Percentiles rank a stretch among this genome's conserved stretches.
These are phyloP conservation scores for Nepenthes gracilis DNA, from an alignment of 148 eudicot genomes.

Conservation along the genomic window DNA sequence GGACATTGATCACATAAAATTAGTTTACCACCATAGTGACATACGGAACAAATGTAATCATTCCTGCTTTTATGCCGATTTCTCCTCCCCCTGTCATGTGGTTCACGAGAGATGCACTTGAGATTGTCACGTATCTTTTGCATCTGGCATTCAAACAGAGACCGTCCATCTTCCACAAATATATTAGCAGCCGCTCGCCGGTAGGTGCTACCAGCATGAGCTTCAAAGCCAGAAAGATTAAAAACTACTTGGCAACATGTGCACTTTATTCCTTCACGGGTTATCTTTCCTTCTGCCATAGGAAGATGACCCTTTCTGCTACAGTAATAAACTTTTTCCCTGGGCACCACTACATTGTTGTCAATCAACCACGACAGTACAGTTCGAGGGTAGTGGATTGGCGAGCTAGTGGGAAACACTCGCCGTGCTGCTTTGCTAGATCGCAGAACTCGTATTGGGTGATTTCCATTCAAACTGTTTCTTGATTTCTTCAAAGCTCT, in stretches of 20 bases:
- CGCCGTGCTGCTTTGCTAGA: slow-evolving; percentile 55
- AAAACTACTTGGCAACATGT: slow-evolving; percentile 48
- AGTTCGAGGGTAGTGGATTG: slow-evolving; percentile 38
- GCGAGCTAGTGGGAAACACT: slow-evolving; percentile 17
- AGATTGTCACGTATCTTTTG: slow-evolving; percentile 25
- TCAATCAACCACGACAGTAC: slow-evolving; percentile 78
- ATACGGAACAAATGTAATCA: slow-evolving; percentile 76
- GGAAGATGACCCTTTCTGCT: slow-evolving; percentile 12
- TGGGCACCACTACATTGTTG: slow-evolving; percentile 41
- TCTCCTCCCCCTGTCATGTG: slow-evolving; percentile 16
- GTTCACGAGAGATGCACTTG: slow-evolving; percentile 9
- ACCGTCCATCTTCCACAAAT: slow-evolving; percentile 67
- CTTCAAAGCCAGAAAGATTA: slow-evolving; percentile 55
- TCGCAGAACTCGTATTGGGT: slow-evolving; percentile 21
- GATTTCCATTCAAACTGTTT: slow-evolving; percentile 13
- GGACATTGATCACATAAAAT: slow-evolving; percentile 86
- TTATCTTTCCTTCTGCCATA: slow-evolving; percentile 44
- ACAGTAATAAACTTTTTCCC: slow-evolving; percentile 49
- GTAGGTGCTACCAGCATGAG: slow-evolving; percentile 56
- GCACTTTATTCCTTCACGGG: slow-evolving; percentile 72
- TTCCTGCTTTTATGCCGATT: slow-evolving; percentile 17
- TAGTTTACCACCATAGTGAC: slow-evolving; percentile 74
- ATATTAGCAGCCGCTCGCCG: slow-evolving; percentile 59
- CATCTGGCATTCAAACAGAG: slow-evolving; percentile 63
- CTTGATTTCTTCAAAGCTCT: slow-evolving; percentile 12